Evolutionary conservation across 2,329 filamentous ascomycete genomes (phyloP), one percentile per base, ranked within the genome.

Genomic region (Scytalidium sp.): DNA sequence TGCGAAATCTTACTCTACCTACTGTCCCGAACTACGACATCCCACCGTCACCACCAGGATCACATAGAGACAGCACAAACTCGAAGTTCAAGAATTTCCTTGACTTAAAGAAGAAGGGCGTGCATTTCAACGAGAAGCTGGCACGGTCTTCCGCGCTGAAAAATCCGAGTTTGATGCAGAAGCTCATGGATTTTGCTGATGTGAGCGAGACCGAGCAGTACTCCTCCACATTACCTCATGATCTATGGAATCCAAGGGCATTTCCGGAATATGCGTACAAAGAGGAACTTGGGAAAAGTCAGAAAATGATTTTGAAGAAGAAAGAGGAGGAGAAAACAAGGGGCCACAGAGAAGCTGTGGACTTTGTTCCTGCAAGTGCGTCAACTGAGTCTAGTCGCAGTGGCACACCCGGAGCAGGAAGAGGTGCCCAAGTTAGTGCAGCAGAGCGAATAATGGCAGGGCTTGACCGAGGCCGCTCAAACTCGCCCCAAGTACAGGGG

Each of bases 111-210:
- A 83, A 81, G 61, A 81, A 85, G 55, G 85, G 85, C 3, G 75
- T 84, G 15, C 89, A 94, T 68, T 93, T 93, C 75, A 92, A 94
- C 65, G 75, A 83, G 59, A 84, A 87, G 53, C 73, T 94, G 8
- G 80, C 86, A 29, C 76, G 78, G 50, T 87, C 85, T 0, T 70
- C 79, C 1, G 81, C 86, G 7, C 71, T 92, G 51, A 80, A 81
- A 46, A 93, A 93, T 62, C 89, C 89, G 2, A 80, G 79, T 40
- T 71, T 92, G 47, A 80, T 83, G 67, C 82, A 87, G 54, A 90
- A 88, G 68, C 73, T 93, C 49, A 76, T 90, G 71, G 76, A 74
- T 20, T 92, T 90, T 69, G 84, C 85, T 13, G 79, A 76, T 3
- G 74, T 83, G 19, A 71, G 69, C 29, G 70, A 72, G 29, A 70